Base-by-base conservation (phyloP, 371 early-diverging fungal genomes). In the Haplosporangium sp. region DNA sequence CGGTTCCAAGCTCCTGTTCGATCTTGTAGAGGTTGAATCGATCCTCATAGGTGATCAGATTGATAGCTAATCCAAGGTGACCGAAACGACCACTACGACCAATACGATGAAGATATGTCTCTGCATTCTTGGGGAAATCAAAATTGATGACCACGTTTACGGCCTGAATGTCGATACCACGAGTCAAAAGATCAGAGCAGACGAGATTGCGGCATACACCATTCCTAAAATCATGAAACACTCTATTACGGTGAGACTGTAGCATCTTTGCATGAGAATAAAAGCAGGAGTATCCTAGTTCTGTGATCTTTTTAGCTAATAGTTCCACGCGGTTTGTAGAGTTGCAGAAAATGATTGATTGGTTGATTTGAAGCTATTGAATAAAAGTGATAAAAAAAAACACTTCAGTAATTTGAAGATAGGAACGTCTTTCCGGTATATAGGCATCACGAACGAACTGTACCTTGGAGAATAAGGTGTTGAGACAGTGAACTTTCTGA, bases 121-220 rank as follows among this genome's bases (percentile, higher is more conserved):
- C 99, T 42, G 99, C 95, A 71, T 96, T 97, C 86, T 96, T 95
- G 67, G 99, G 99, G 83, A 99, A 97, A 86, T 99, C 99, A 92
- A 98, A 99, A 91, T 99, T 99, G 88, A 99, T 99, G 60, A 99
- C 99, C 8, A 99, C 96, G 86, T 99, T 99, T 57, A 99, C 98
- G 20, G 96, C 97, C 85, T 98, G 98, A 77, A 99, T 99, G 87
- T 99, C 99, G 77, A 99, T 99, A 87, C 99, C 99, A 76, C 99
- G 93, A 3, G 99, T 97, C 69, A 99, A 86, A 63, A 99, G 87
- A 88, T 99, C 99, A 55, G 98, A 95, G 85, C 97, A 96, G 44
- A 99, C 98, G 40, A 99, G 86, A 84, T 97, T 97, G 70, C 98
- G 94, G 84, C 97, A 97, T 50, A 96, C 95, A 55, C 97, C 98